Evolutionary conservation across 805 yeast genomes (phyloP).

Genomic region (Wickerhamomyces alni): DNA sequence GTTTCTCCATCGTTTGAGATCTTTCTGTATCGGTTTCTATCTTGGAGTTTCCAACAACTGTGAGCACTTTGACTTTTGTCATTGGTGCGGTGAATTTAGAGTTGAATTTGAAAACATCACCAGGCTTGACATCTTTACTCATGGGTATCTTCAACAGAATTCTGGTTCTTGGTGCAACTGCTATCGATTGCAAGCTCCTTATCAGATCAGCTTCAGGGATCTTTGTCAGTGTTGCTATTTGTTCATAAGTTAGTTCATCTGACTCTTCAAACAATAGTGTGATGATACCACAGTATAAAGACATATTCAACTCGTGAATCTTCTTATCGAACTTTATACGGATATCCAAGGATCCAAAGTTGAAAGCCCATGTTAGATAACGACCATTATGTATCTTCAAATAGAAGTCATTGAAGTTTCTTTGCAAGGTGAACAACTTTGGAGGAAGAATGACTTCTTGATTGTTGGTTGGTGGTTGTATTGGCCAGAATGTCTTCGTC

Average conservation of each 20-base stretch:
- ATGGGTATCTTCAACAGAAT: constrained; percentile 69
- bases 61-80: constrained; percentile 65
- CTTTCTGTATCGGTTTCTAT: constrained; percentile 39
- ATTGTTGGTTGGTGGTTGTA: constrained; percentile 28
- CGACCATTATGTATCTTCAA: constrained; percentile 49
- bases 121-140: constrained; percentile 60
- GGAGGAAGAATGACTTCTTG: constrained; percentile 37
- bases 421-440: constrained; percentile 35
- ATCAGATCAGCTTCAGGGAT: constrained; percentile 70
- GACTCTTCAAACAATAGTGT: constrained; percentile 66
- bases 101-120: constrained; percentile 65
- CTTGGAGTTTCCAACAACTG: constrained; percentile 36
- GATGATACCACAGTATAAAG: constrained; percentile 75
- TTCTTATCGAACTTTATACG: constrained; percentile 61
- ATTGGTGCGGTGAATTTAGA: constrained; percentile 62
- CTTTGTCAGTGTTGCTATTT: constrained; percentile 58
- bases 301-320: constrained; percentile 73
- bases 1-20: constrained; percentile 43
- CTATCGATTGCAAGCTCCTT: constrained; percentile 75
- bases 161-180: constrained; percentile 77
- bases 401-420: constrained; percentile 48
- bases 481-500: constrained; percentile 67
- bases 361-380: constrained; percentile 70
- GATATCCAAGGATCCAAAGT: constrained; percentile 78
- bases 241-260: constrained; percentile 46